Evolutionary conservation across 805 yeast species (phyloP), one percentile per base, ranked within the genome.

Genomic region (Teunomyces lycoperdinae): DNA sequence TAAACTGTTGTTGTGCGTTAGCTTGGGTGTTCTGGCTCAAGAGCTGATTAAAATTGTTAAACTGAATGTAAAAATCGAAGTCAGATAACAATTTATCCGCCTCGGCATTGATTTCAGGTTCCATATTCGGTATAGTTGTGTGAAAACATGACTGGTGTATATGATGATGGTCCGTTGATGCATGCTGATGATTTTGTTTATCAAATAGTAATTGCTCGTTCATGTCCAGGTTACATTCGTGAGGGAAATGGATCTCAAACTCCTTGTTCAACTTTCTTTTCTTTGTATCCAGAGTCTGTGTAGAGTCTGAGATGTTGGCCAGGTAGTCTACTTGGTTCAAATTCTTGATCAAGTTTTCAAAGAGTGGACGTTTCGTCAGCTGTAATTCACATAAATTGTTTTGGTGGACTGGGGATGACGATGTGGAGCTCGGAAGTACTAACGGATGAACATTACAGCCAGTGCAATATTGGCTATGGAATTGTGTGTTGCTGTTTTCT

Each of bases 71-170:
- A 50, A 68, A 70, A 45, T 74, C 76, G 50, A 57, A 68, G 53
- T 73, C 75, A 3, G 64, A 57, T 55, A 62, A 61, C 10, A 57
- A 43, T n/a, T 51, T 42, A 27, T 38, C 47, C 9, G 49, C 31
- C 32, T 38, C 51, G 2, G 38, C 36, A 29, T 20, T 30, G 10
- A 39, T 31, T 4, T 33, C 43, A 17, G 44, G 34, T n/a, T 44
- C 54, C 1, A 47, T 9, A 33, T 64, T 65, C 38, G 57, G 81
- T 41, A 59, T 64, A 39, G 59, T 63, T 26, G 82, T 77, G 60
- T 67, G 81, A 62, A 67, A 78, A 61, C 70, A 75, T 42, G 65
- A 76, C 63, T 71, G 74, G 49, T 72, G 74, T 27, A 67, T 61
- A 43, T 64, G 64, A 50, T 46, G 44, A 47, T 55, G 47, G 29